A percentile compares a stretch with the other conserved stretches of the same genome.
phyloP scores from a whole-genome alignment of 73 alveolate species.

The Paramecium sexaurelia region DNA sequence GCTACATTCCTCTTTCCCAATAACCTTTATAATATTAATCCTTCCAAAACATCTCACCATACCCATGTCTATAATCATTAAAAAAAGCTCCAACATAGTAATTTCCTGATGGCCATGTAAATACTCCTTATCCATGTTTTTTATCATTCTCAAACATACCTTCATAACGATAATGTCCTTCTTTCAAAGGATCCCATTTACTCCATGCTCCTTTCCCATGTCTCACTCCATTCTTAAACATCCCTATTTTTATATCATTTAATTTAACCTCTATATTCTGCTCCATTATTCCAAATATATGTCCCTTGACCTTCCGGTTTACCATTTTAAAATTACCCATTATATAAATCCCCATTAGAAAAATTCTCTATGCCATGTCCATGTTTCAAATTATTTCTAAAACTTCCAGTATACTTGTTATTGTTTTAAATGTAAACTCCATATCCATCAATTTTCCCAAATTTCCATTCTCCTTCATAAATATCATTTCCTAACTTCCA shows the following conservation, averaged over 20 bases:
- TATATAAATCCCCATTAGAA: conserved; percentile 80
- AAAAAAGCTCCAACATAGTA: conserved; percentile 40
- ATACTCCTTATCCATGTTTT: conserved; percentile 67
- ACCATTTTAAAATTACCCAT: conserved; percentile 81
- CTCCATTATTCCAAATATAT: conserved; percentile 63
- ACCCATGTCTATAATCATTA: conserved; percentile 68
- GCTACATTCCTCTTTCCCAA: conserved; percentile 74
- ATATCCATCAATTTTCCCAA: conserved; percentile 73
- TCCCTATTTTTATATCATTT: background rate
- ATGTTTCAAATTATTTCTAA: conserved; percentile 69
- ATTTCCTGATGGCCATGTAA: conserved; percentile 71
- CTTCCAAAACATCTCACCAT: conserved; percentile 71
- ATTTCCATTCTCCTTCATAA: conserved; percentile 78
- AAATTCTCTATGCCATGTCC: conserved; percentile 75
- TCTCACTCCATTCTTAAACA: conserved; percentile 64
- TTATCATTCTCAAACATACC: conserved; percentile 69
- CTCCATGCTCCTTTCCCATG: conserved; percentile 70
- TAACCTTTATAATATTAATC: conserved; percentile 64
- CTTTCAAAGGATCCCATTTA: conserved; percentile 65
- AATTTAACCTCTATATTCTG: conserved; percentile 48
- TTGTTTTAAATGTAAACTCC: conserved; percentile 70
- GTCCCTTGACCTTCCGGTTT: conserved; percentile 88
- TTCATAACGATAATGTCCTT: conserved; percentile 68
- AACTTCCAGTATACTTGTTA: conserved; percentile 79
- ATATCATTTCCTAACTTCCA: conserved; percentile 66